Conservation (phyloP, 129 eudicot species). For the Chrysanthemum seticuspe region DNA sequence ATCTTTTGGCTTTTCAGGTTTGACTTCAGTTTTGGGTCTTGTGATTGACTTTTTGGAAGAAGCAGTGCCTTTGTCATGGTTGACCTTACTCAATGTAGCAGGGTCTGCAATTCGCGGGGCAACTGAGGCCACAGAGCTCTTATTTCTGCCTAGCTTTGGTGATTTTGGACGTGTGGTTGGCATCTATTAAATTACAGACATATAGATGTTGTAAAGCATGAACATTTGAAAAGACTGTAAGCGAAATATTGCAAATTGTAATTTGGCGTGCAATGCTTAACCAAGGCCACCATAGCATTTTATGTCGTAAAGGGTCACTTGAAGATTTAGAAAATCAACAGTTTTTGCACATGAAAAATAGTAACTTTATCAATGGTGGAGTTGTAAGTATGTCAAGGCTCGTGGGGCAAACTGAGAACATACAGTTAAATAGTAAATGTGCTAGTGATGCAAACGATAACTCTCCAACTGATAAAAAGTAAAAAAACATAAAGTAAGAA, state of each 20-base stretch:
- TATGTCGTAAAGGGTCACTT: not conserved
- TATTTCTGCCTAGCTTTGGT: slow-evolving; percentile 40
- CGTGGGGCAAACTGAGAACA: too few relatives aligned
- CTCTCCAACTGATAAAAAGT: too few relatives aligned
- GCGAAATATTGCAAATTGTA: slow-evolving; percentile 3
- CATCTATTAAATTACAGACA: slow-evolving; percentile 10
- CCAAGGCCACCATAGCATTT: slow-evolving; percentile 11
- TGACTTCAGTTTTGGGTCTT: slow-evolving; percentile 21
- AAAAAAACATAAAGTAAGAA: too few relatives aligned
- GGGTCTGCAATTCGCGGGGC: slow-evolving; percentile 16
- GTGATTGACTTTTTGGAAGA: slow-evolving; percentile 22
- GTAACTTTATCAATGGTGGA: too few relatives aligned
- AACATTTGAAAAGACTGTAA: not conserved
- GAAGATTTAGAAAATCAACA: not conserved
- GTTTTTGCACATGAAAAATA: too few relatives aligned
- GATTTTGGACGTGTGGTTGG: slow-evolving; percentile 39
- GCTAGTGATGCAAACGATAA: too few relatives aligned
- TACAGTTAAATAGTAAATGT: too few relatives aligned
- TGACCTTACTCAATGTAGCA: slow-evolving; percentile 14
- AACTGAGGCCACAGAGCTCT: slow-evolving; percentile 28
- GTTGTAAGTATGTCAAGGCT: too few relatives aligned
- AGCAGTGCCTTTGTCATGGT: slow-evolving; percentile 16
- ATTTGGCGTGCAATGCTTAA: not conserved
- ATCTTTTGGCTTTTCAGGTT: slow-evolving; percentile 23
- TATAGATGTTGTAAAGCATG: not conserved